Base-by-base conservation (phyloP, 2,329 filamentous ascomycete genomes). In the Talaromyces funiculosus region DNA sequence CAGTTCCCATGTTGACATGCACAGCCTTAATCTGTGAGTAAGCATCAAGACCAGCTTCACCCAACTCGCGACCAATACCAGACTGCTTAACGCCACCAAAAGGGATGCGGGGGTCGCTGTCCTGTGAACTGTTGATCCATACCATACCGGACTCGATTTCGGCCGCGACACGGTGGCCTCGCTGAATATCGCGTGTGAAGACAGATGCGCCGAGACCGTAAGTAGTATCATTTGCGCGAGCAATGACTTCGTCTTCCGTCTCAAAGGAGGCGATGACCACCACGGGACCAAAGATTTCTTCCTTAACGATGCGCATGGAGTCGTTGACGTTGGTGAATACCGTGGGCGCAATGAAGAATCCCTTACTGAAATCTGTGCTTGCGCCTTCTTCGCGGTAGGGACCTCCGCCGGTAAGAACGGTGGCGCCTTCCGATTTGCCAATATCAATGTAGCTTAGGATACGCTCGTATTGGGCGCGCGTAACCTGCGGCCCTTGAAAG, bases 1-100 rank as follows among this genome's bases (percentile, higher is more conserved):
- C 71, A 40, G 63, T 69, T 0, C 74, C 74, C 71, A 77, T 67
- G 53, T 77, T 77, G 4, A 77, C 72, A 67, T 77, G 74, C 14
- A 77, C 71, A 24, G 74, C 70, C 67, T 77, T 77, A 4, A 71
- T 65, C 65, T 77, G 74, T 9, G 65, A 68, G 61, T 77, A 77
- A 14, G 72, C 75, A 35, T 75, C 73, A 53, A 77, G 57, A 3
- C 75, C 75, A 57, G 74, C 75, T 64, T 76, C 73, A 5, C 75
- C 74, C 61, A 77, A 64, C 63, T 84, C 78, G 20, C 81, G 69
- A 0, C 82, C 82, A 68, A 84, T 78, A 20, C 77, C 77, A 59
- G 74, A 77, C 66, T 78, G 75, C 68, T 78, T 78, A 18, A 78
- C 75, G 54, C 77, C 77, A 20, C 77, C 77, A 61, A 77, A 78